A percentile compares a stretch with the other conserved stretches of the same genome.
Conservation (phyloP, 257 asterid species). For the Solanum piurae region DNA sequence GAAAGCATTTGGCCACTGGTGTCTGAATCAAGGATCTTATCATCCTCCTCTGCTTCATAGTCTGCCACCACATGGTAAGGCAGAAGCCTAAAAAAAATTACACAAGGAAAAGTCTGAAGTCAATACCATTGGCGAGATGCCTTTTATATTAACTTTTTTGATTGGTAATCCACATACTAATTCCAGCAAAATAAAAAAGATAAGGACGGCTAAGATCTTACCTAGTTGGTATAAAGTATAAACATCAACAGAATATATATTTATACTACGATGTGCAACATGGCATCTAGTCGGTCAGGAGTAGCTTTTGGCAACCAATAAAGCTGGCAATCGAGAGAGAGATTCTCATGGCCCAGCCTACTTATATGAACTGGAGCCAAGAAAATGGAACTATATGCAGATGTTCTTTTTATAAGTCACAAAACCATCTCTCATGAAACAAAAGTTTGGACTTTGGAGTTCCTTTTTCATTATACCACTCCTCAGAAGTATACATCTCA, state of each 20-base stretch:
- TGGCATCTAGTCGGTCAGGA: not conserved
- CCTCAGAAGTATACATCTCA: not conserved
- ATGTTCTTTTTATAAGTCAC: not conserved
- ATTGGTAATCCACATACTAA: not conserved
- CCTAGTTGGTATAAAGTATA: not conserved
- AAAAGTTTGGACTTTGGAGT: not conserved
- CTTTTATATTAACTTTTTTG: not conserved
- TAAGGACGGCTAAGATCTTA: not conserved
- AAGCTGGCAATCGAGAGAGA: not conserved
- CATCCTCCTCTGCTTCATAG: constrained; percentile 99
- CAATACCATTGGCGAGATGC: not conserved
- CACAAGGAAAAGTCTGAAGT: not conserved
- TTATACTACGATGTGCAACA: not conserved
- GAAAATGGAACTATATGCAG: not conserved
- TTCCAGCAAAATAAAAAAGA: not conserved
- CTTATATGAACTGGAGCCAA: not conserved
- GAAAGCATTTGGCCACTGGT: constrained; percentile 75
- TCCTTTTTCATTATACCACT: not conserved
- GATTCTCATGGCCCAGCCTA: not conserved
- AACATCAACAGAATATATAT: not conserved
- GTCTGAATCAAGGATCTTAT: constrained; percentile 93
- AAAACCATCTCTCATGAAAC: not conserved
- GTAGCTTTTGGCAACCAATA: not conserved
- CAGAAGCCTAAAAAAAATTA: constrained; percentile 47
- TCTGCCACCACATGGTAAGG: constrained; percentile 99